Evolutionary conservation across 495 filamentous ascomycete genomes (phyloP).

Genomic region (Pyronema omphalodes): DNA sequence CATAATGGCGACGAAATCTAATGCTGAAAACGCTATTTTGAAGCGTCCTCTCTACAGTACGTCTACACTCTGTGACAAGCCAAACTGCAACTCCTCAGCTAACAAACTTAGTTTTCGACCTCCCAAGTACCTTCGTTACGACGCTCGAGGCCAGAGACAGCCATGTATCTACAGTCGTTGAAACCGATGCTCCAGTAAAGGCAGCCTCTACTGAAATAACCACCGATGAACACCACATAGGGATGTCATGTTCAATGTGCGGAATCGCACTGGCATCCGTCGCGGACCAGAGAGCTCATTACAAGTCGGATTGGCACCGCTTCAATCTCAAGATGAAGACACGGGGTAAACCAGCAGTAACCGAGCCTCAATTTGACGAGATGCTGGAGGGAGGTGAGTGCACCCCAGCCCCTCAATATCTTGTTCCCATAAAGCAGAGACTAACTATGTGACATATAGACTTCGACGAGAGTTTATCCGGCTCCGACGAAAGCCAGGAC

Average conservation of each 20-base stretch:
- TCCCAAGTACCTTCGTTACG: constrained; percentile 56
- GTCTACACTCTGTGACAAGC: constrained; percentile 6
- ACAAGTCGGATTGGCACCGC: constrained; percentile 76
- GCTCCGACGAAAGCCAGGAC: constrained; percentile 24
- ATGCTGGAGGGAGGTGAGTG: constrained; percentile 39
- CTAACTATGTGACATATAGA: constrained; percentile 29
- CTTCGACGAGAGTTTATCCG: constrained; percentile 22
- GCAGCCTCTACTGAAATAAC: constrained; percentile 23
- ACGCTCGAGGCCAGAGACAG: constrained; percentile 43
- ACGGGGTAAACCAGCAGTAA: constrained; percentile 44
- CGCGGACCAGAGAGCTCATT: constrained; percentile 67
- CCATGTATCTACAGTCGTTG: constrained; percentile 17
- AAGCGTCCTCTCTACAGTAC: constrained; percentile 48
- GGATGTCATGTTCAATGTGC: constrained; percentile 72
- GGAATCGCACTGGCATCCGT: constrained; percentile 47
- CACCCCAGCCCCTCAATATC: background rate
- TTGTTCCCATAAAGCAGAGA: constrained; percentile 6
- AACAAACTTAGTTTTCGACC: constrained; percentile 51
- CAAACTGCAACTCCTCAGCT: constrained; percentile 9
- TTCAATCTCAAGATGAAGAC: constrained; percentile 90
- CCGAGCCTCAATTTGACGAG: constrained; percentile 65
- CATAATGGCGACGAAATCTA: too few relatives aligned
- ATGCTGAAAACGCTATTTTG: constrained; percentile 24
- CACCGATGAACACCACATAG: constrained; percentile 28
- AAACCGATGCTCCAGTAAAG: constrained; percentile 23